A percentile compares a stretch with the other conserved stretches of the same genome.
Evolutionary conservation across 163 green algal genomes (phyloP).

Genomic region (Botryococcus braunii): DNA sequence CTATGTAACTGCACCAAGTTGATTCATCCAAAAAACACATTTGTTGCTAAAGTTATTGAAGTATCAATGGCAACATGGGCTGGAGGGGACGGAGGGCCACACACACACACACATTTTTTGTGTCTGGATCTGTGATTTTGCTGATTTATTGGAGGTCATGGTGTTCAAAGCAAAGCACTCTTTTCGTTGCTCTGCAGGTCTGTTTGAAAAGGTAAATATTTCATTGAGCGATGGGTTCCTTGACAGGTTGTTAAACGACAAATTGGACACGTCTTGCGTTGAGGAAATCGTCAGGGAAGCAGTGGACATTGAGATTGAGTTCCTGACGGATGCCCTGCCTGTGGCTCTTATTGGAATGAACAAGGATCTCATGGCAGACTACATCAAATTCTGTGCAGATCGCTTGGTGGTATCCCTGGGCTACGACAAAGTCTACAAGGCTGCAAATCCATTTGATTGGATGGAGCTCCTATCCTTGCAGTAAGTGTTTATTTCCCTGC

Average conservation of each 20-base stretch:
- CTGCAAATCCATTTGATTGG: slow-evolving; percentile 93
- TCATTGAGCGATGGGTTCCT: too few relatives aligned
- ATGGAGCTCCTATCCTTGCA: slow-evolving; percentile 98
- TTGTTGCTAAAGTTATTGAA: too few relatives aligned
- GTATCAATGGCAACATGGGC: too few relatives aligned
- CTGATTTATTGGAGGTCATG: too few relatives aligned
- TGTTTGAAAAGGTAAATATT: too few relatives aligned
- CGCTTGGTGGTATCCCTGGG: slow-evolving; percentile 78
- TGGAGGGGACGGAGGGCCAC: too few relatives aligned
- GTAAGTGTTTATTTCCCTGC: too few relatives aligned
- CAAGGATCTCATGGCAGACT: slow-evolving; percentile 76
- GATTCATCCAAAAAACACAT: too few relatives aligned
- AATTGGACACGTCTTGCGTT: slow-evolving; percentile 51
- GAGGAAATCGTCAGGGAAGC: slow-evolving; percentile 83
- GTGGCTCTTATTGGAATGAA: slow-evolving; percentile 96
- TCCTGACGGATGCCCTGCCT: slow-evolving; percentile 83
- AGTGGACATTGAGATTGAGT: slow-evolving; percentile 94
- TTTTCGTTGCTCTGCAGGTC: background rate
- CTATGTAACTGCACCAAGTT: too few relatives aligned
- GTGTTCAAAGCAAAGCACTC: too few relatives aligned
- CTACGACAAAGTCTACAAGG: slow-evolving; percentile 74
- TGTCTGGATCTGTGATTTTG: too few relatives aligned
- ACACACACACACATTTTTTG: too few relatives aligned
- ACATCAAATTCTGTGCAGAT: slow-evolving; percentile 98
- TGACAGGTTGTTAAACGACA: slow-evolving; percentile 75